Conservation (phyloP, 495 filamentous ascomycete genomes). For the Podospora sp. region DNA sequence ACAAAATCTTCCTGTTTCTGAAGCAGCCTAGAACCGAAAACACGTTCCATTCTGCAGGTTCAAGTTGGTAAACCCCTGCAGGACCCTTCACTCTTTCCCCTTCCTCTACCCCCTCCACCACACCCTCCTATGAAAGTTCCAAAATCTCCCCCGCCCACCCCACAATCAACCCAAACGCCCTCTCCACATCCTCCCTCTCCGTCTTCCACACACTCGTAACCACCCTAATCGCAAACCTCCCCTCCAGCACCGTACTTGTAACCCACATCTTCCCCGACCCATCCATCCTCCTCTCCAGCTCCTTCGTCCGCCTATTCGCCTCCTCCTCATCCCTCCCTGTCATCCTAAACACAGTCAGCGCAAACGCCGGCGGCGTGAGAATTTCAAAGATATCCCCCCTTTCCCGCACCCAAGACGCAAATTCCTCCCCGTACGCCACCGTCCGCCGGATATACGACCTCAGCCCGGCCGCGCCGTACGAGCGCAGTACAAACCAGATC, state of each 20-base stretch:
- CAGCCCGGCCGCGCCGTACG: slow-evolving; percentile 80
- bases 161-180: slow-evolving; percentile 79
- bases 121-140: neutral
- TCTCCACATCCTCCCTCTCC: slow-evolving; percentile 70
- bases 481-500: slow-evolving; percentile 94
- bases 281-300: slow-evolving; percentile 78
- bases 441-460: slow-evolving; percentile 70
- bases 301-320: slow-evolving; percentile 70
- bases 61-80: too few species aligned
- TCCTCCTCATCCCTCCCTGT: slow-evolving; percentile 43
- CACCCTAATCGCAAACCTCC: slow-evolving; percentile 78
- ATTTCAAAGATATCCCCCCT: slow-evolving; percentile 78
- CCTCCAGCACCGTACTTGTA: slow-evolving; percentile 76
- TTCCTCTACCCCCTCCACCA: neutral
- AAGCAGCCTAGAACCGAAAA: too few species aligned
- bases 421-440: slow-evolving; percentile 68
- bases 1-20: too few species aligned
- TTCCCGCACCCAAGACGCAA: slow-evolving; percentile 57
- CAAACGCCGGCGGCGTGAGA: slow-evolving; percentile 75
- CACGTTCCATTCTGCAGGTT: neutral
- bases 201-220: slow-evolving; percentile 67
- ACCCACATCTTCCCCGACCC: slow-evolving; percentile 78
- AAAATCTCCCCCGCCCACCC: slow-evolving; percentile 61
- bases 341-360: slow-evolving; percentile 73
- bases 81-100: neutral